These are phyloP conservation scores for Yarrowia sp. DNA, from an alignment of 805 yeast genomes.

Conservation along the genomic window DNA sequence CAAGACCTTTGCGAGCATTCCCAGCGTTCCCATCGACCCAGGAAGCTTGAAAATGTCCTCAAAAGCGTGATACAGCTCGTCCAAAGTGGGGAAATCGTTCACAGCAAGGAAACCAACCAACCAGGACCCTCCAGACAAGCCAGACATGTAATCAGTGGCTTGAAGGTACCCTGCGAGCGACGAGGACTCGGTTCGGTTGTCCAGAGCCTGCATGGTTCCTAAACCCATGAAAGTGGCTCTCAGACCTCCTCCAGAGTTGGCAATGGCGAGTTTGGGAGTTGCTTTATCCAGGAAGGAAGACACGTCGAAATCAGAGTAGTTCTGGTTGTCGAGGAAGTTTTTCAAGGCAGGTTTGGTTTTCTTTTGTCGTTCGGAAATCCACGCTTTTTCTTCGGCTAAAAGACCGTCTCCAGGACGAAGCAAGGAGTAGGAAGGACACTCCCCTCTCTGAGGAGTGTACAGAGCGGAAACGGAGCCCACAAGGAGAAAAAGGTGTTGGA, in stretches of 20 bases:
- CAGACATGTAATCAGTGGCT: conserved; percentile 66
- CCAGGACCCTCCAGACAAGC: conserved; percentile 85
- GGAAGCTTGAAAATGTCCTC: background rate
- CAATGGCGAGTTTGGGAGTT: background rate
- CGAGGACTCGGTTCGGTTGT: conserved; percentile 61
- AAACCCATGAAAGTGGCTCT: conserved; percentile 86
- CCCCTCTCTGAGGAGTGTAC: background rate
- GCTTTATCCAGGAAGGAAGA: background rate
- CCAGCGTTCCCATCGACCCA: conserved; percentile 13
- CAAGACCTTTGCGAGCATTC: conserved; percentile 51
- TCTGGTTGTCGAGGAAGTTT: background rate
- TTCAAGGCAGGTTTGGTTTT: background rate
- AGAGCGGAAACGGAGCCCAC: background rate
- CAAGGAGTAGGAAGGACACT: background rate
- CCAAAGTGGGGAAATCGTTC: conserved; percentile 44
- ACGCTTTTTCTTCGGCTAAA: background rate
- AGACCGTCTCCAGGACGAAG: background rate
- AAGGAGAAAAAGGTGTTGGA: background rate
- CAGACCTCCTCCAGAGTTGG: conserved; percentile 78
- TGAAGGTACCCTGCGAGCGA: conserved; percentile 59
- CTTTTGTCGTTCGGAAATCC: background rate
- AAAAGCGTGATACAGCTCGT: background rate
- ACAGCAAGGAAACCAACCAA: conserved; percentile 60
- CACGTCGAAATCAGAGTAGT: background rate
- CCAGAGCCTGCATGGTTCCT: conserved; percentile 76